Base-by-base conservation (phyloP, 768 basidiomycete species). In the Termitomyces sp. region DNA sequence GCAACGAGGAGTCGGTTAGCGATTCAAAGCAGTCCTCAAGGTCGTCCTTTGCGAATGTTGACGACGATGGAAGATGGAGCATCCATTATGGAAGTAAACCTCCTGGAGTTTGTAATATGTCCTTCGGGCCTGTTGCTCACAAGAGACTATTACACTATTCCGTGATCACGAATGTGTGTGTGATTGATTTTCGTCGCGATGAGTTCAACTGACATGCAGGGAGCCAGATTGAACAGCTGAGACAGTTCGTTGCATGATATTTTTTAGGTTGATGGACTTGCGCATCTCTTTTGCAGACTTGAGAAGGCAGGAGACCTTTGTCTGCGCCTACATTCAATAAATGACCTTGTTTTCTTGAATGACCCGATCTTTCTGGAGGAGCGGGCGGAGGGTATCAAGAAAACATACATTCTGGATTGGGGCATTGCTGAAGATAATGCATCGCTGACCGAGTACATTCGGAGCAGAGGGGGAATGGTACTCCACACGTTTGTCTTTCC, bases 351-450 rank as follows among this genome's bases (percentile, higher is more conserved):
- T 0, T 87, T 86, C 61, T 45, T 86, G 9, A 79, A 83, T 53
- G 81, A 85, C 60, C 87, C 87, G 0, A 72, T 86, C 37, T 73
- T 83, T 31, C 73, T 86, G 45, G 86, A 88, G 55, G 77, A 73
- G 1, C 72, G 76, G 9, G 66, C 66, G 4, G 69, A 66, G 29
- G 53, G 37, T 14, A 45, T 40, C 2, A 63, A 59, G 50, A 66
- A 55, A 65, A 77, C 82, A 5, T 78, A 81, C 63, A 61, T 86
- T 31, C 73, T 87, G 46, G 84, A 85, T 63, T 88, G 85, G 84
- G 80, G 81, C 20, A 69, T 69, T 5, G 60, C 60, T 8, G 55
- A 65, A 15, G 73, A 68, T 34, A 81, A 81, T 47, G 66, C 70
- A 42, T 67, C 61, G 1, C 68, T 79, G 3, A 60, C 63, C 34